A percentile compares a stretch with the other conserved stretches of the same genome.
These are phyloP conservation scores for Emmonsiellopsis sp. DNA, from an alignment of 2,329 filamentous ascomycete species.

Conservation along the genomic window DNA sequence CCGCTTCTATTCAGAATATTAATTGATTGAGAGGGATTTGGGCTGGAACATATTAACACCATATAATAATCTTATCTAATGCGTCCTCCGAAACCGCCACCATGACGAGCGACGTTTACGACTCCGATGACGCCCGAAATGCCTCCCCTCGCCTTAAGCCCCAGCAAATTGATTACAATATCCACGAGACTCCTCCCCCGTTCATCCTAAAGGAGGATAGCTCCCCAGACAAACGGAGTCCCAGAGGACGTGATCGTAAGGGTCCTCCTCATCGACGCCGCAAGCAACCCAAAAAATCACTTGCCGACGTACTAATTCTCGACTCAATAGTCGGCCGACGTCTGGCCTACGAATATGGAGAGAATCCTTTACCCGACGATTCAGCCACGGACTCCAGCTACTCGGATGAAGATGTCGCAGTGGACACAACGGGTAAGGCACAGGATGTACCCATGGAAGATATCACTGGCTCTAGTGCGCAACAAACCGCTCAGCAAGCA, in stretches of 20 bases:
- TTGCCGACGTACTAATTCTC: constrained; percentile 61
- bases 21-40: background rate
- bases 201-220: constrained; percentile 22
- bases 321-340: constrained; percentile 55
- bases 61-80: constrained; percentile 15
- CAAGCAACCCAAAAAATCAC: constrained; percentile 25
- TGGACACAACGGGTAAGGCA: background rate
- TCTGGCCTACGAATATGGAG: constrained; percentile 41
- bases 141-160: constrained; percentile 29
- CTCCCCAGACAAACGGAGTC: constrained; percentile 22
- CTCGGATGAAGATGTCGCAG: background rate
- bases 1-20: background rate
- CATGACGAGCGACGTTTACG: constrained; percentile 32
- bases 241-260: constrained; percentile 28
- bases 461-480: background rate
- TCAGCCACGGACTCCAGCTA: background rate
- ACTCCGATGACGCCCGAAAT: constrained; percentile 31
- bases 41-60: background rate
- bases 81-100: constrained; percentile 21
- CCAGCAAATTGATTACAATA: constrained; percentile 22
- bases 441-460: background rate
- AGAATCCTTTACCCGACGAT: constrained; percentile 4
- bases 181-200: constrained; percentile 25
- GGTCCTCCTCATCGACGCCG: constrained; percentile 14
- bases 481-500: constrained; percentile 2